Percentiles rank a stretch among this genome's conserved stretches.
Evolutionary conservation across 495 filamentous ascomycete genomes (phyloP).

Genomic region (Neurospora africana): DNA sequence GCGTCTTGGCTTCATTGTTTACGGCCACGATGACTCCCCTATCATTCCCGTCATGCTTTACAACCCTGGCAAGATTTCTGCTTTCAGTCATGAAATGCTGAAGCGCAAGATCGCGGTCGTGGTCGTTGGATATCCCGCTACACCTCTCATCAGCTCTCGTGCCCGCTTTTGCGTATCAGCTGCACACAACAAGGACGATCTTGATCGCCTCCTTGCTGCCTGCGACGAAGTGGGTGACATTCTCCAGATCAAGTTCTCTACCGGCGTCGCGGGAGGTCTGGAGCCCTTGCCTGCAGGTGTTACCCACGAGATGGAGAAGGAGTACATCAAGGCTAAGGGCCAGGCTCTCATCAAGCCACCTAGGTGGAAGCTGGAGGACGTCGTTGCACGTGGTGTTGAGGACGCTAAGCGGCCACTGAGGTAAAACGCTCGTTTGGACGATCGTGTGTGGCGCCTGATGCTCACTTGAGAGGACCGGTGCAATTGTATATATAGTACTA

Average conservation of each 20-base stretch:
- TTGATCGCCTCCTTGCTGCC: slow-evolving; percentile 80
- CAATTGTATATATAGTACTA: background rate
- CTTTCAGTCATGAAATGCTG: slow-evolving; percentile 97
- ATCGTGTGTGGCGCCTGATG: background rate
- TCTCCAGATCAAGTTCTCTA: slow-evolving; percentile 91
- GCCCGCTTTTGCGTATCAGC: slow-evolving; percentile 93
- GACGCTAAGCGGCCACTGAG: slow-evolving; percentile 66
- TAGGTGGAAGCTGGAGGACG: slow-evolving; percentile 71
- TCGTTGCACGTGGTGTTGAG: slow-evolving; percentile 65
- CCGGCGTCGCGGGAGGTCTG: slow-evolving; percentile 80
- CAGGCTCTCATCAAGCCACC: slow-evolving; percentile 51
- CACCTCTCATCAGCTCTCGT: slow-evolving; percentile 87
- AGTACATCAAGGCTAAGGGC: slow-evolving; percentile 50
- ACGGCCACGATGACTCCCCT: slow-evolving; percentile 93
- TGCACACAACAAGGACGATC: slow-evolving; percentile 94
- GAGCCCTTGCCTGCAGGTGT: slow-evolving; percentile 60
- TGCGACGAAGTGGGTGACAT: slow-evolving; percentile 90
- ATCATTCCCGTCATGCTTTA: slow-evolving; percentile 92
- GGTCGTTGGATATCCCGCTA: slow-evolving; percentile 94
- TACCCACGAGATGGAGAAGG: slow-evolving; percentile 58
- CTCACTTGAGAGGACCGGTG: background rate
- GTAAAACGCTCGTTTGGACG: slow-evolving; percentile 21
- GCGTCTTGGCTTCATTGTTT: slow-evolving; percentile 91
- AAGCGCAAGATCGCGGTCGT: slow-evolving; percentile 97
- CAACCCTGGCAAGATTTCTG: slow-evolving; percentile 94